Base-by-base conservation (phyloP, 202 grass and related monocot species). In the Hordeum pubiflorum region DNA sequence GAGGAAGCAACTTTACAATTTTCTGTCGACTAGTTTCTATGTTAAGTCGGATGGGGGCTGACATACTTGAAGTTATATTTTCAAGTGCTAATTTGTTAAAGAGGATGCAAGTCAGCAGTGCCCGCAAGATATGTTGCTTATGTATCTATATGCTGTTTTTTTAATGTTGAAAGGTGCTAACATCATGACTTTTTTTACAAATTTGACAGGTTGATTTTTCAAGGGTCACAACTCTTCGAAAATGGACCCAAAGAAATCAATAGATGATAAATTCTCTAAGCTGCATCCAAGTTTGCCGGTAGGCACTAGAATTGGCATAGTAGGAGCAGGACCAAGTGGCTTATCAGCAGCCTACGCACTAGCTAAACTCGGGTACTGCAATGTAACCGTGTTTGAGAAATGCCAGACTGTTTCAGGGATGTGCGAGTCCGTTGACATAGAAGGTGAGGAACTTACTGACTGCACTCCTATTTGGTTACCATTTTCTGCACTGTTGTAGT, bases 371-470 rank as follows among this genome's bases (percentile, higher is more conserved):
- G 91, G 91, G 15, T 93, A 93, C 81, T 29, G 3, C 66, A 89
- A 93, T 81, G 87, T 93, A 59, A 93, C 82, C 5, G 64, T 93
- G 48, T 83, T 93, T 77, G 91, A 93, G 87, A 93, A 85, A 76
- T 77, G 57, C 58, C 58, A 72, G n/a, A 87, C 76, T 79, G 91
- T 93, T 76, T 83, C 91, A 63, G 91, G 91, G 58, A 93, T 93
- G 91, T 93, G 91, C 2, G 91, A 90, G 48, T 93, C 91, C 64
- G 67, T 88, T 82, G 85, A 90, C 74, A 90, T 93, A 0, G 85
- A 90, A 80, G 91, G 91, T 90, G 64, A 58, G 78, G 4, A 67
- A 77, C 56, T 62, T 64, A 72, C 27, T 14, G 7, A 41, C 20
- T 17, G 17, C 17, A 84, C 62, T 34, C 43, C 9, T 65, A 31